phyloP scores from a whole-genome alignment of 495 filamentous ascomycete species.

The Xylaria nigripes region DNA sequence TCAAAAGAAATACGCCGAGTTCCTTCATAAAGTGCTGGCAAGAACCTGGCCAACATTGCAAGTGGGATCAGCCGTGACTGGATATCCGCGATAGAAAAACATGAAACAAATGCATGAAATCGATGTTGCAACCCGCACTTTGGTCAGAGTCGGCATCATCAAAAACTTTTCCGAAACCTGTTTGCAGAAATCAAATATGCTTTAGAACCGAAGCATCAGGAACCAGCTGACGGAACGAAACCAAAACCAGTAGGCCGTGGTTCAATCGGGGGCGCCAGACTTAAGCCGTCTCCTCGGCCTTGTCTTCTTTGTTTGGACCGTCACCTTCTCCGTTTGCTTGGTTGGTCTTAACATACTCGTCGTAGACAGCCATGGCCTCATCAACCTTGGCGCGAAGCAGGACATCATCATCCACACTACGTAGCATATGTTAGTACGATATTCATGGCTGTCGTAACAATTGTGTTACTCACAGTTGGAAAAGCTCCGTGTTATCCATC shows the following conservation, averaged over 20 bases:
- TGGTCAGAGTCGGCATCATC: constrained; percentile 32
- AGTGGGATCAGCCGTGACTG: constrained; percentile 4
- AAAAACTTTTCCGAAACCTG: constrained; percentile 40
- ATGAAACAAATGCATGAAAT: constrained; percentile 23
- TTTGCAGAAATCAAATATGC: constrained; percentile 28
- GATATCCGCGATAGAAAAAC: constrained; percentile 12
- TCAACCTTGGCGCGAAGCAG: constrained; percentile 91
- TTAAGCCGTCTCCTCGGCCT: constrained; percentile 51
- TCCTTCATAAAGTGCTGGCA: constrained; percentile 12
- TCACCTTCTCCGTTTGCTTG: constrained; percentile 36
- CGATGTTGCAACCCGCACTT: constrained; percentile 32
- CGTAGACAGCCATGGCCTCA: constrained; percentile 92
- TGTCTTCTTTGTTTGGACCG: constrained; percentile 44
- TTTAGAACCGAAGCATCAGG: constrained; percentile 18
- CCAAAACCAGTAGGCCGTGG: constrained; percentile 4
- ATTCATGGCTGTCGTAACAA: neutral
- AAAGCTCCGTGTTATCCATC: constrained; percentile 92
- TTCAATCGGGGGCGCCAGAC: neutral
- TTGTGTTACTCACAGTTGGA: constrained; percentile 75
- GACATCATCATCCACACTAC: constrained; percentile 78
- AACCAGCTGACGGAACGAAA: constrained; percentile 9
- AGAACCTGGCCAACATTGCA: constrained; percentile 22
- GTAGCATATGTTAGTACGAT: constrained; percentile 15
- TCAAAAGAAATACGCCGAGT: constrained; percentile 19
- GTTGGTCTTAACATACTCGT: constrained; percentile 93